A percentile compares a stretch with the other conserved stretches of the same genome.
Evolutionary conservation across 768 basidiomycete genomes (phyloP).

Genomic region (Tylopilus rubrobrunneus): DNA sequence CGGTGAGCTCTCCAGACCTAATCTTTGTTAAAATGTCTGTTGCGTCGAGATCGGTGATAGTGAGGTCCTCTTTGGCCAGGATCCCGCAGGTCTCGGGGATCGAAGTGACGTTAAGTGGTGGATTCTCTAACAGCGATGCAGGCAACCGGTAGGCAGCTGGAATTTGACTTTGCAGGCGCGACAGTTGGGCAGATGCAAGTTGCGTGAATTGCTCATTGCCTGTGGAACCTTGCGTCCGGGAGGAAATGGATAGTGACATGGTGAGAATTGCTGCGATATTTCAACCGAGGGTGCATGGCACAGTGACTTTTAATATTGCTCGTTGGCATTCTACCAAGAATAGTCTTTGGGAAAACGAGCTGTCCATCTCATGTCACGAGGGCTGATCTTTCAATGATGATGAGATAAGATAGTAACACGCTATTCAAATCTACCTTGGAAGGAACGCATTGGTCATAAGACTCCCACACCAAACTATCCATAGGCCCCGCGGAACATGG

Average conservation of each 20-base stretch:
- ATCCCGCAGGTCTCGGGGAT: constrained; percentile 33
- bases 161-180: constrained; percentile 24
- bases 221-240: constrained; percentile 20
- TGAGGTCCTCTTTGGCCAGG: constrained; percentile 30
- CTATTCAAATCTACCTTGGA: no score
- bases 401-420: no score
- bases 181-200: constrained; percentile 16
- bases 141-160: constrained; percentile 18
- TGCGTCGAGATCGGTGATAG: constrained; percentile 36
- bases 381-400: no score
- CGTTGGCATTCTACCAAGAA: no score
- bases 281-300: not conserved
- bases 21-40: constrained; percentile 30
- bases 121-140: constrained; percentile 14
- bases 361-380: no score
- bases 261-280: not conserved
- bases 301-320: no score
- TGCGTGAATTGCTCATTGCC: constrained; percentile 20
- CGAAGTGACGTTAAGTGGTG: constrained; percentile 31
- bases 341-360: no score
- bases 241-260: constrained; percentile 17
- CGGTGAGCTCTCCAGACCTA: constrained; percentile 23
- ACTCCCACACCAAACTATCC: no score
- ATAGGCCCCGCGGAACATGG: no score
- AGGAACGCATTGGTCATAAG: no score